phyloP scores from a whole-genome alignment of 1,284 basidiomycete genomes.

The Tetrapyrgos nigripes region DNA sequence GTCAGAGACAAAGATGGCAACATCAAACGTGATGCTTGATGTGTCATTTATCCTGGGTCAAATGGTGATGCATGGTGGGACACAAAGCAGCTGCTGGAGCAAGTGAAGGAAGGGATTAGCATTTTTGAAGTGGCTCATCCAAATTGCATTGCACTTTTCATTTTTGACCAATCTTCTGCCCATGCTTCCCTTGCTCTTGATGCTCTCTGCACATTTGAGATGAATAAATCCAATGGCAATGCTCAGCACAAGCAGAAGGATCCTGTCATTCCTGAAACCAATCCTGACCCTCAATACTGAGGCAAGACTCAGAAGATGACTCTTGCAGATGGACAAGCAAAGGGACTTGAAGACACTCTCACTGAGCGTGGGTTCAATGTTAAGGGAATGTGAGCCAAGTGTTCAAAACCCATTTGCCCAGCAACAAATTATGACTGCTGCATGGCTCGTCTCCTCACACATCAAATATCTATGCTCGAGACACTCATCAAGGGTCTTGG shows the following conservation, averaged over 20 bases:
- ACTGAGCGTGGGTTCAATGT: too few species aligned
- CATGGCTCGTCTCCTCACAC: slow-evolving; percentile 35
- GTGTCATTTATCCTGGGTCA: slow-evolving; percentile 27
- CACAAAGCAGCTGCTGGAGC: too few species aligned
- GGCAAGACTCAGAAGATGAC: too few species aligned
- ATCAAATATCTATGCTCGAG: slow-evolving; percentile 39
- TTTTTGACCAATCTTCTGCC: too few species aligned
- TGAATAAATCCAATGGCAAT: slow-evolving; percentile 37
- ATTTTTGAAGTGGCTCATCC: slow-evolving; percentile 32
- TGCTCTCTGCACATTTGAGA: slow-evolving; percentile 35
- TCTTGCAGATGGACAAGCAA: too few species aligned
- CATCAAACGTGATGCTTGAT: slow-evolving; percentile 24
- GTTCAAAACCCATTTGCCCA: slow-evolving; percentile 32
- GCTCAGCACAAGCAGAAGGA: slow-evolving; percentile 31
- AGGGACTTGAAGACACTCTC: too few species aligned
- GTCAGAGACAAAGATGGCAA: slow-evolving; percentile 20
- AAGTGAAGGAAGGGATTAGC: slow-evolving; percentile 30
- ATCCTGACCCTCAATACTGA: too few species aligned
- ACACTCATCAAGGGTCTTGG: slow-evolving; percentile 4
- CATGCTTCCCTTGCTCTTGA: slow-evolving; percentile 33
- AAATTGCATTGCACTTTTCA: too few species aligned
- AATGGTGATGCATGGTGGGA: slow-evolving; percentile 27
- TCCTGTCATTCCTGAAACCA: slow-evolving; percentile 34
- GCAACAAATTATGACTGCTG: slow-evolving; percentile 34
- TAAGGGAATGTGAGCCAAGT: slow-evolving; percentile 27